Conservation (phyloP, 2,329 filamentous ascomycete species). For the Neofusicoccum sp. region DNA sequence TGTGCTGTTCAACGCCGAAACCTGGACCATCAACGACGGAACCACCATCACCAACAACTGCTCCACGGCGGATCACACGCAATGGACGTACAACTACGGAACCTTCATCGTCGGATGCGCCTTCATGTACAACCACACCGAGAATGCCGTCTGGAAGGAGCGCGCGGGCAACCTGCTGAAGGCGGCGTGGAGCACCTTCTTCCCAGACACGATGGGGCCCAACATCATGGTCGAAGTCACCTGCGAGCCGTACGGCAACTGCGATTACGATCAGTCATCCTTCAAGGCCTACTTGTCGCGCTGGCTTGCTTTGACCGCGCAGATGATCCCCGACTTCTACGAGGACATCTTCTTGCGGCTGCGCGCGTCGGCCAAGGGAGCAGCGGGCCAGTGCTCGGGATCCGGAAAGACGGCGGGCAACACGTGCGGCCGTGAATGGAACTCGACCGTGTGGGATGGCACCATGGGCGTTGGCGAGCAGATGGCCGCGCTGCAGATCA, state of each 20-base stretch:
- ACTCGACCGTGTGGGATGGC: slow-evolving; percentile 54
- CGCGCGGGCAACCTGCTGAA: slow-evolving; percentile 57
- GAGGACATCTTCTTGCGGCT: slow-evolving; percentile 61
- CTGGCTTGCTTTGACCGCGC: slow-evolving; percentile 64
- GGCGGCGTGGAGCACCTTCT: slow-evolving; percentile 50
- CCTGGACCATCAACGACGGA: slow-evolving; percentile 58
- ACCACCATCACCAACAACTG: slow-evolving; percentile 51
- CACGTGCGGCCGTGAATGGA: slow-evolving; percentile 69
- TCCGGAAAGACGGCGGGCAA: slow-evolving; percentile 54
- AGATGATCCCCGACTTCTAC: slow-evolving; percentile 63
- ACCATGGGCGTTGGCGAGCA: slow-evolving; percentile 53
- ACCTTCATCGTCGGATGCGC: slow-evolving; percentile 68
- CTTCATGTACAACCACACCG: slow-evolving; percentile 64
- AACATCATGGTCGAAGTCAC: slow-evolving; percentile 66
- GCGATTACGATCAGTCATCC: slow-evolving; percentile 71
- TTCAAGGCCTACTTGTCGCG: slow-evolving; percentile 73
- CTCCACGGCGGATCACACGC: slow-evolving; percentile 53
- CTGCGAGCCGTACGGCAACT: slow-evolving; percentile 64
- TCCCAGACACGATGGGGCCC: slow-evolving; percentile 57
- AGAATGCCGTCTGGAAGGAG: slow-evolving; percentile 56
- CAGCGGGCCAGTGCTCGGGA: slow-evolving; percentile 64
- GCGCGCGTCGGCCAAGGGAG: slow-evolving; percentile 59
- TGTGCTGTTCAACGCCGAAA: slow-evolving; percentile 58
- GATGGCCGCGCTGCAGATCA: slow-evolving; percentile 54
- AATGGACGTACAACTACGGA: slow-evolving; percentile 68